Evolutionary conservation across 225 moss, liverwort and hornwort genomes (phyloP), one percentile per base, ranked within the genome.

Genomic region (Rhytidiadelphus loreus): DNA sequence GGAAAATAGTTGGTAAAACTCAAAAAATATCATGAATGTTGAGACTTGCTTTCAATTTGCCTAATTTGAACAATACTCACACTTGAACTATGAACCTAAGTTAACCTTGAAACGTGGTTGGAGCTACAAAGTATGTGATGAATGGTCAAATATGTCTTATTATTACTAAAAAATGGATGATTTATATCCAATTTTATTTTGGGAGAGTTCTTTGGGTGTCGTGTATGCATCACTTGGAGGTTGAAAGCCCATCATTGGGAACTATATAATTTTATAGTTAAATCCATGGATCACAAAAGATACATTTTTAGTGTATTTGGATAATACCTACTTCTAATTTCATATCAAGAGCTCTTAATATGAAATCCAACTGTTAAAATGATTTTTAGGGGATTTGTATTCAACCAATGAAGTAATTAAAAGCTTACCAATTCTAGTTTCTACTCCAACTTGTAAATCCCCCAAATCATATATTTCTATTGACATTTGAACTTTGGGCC

Each of bases 341-440:
- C n/a, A n/a, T n/a, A n/a, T n/a, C n/a, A n/a, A n/a, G n/a, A 32
- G 12, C 0, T 48, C 11, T 18, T 18, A 10, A 46, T 17, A 0
- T 46, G 2, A 46, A 73, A 46, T 11, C 44, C 0, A 44, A 0
- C 0, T 0, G 0, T 44, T 16, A 8, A 71, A 16, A 26, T 16
- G 5, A 9, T 9, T 44, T 30, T 46, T 68, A 0, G 2, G 1
- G 29, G 7, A 73, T 46, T 72, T 72, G 46, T 46, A 73, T 46
- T 7, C 6, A 46, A 18, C 30, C 46, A 2, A 29, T 18, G 2
- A 73, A 46, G 18, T 29, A 7, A n/a, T n/a, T n/a, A n/a, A n/a
- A 29, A 73, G 11, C 10, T 18, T 29, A 28, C 3, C 28, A 44
- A 29, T 6, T 29, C 11, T 6, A 29, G 0, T 29, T 73, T 46